Evolutionary conservation across 352 stramenopile species (phyloP).

Genomic region (Phytophthora cactorum): DNA sequence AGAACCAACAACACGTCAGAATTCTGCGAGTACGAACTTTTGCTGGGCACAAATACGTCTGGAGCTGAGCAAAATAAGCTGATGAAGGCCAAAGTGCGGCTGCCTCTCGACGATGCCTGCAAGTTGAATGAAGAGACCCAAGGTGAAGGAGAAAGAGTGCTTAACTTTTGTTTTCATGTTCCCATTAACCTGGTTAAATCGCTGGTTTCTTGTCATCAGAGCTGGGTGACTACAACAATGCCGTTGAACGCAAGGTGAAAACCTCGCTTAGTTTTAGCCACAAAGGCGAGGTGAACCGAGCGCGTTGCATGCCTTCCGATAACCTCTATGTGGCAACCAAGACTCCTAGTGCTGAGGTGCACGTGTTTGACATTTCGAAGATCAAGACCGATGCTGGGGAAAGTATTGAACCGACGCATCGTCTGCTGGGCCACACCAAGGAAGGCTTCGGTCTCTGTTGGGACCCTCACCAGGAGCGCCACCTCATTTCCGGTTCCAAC

Average conservation of each 20-base stretch:
- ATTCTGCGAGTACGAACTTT: slow-evolving; percentile 95
- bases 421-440: slow-evolving; percentile 80
- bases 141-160: slow-evolving; percentile 12
- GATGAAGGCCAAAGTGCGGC: slow-evolving; percentile 90
- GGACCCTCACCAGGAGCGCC: slow-evolving; percentile 88
- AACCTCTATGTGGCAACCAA: slow-evolving; percentile 98
- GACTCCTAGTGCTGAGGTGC: slow-evolving; percentile 93
- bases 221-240: slow-evolving; percentile 73
- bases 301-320: slow-evolving; percentile 98
- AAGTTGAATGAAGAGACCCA: slow-evolving; percentile 96
- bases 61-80: slow-evolving; percentile 89
- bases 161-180: neutral
- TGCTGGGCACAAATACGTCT: slow-evolving; percentile 98
- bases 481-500: slow-evolving; percentile 95
- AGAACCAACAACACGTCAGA: slow-evolving; percentile 65
- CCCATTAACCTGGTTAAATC: neutral
- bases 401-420: slow-evolving; percentile 75
- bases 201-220: slow-evolving; percentile 33
- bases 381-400: slow-evolving; percentile 91
- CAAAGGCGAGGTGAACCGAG: slow-evolving; percentile 98
- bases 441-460: slow-evolving; percentile 97
- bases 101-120: slow-evolving; percentile 93
- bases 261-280: slow-evolving; percentile 97
- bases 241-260: slow-evolving; percentile 92
- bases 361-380: slow-evolving; percentile 98